These are phyloP conservation scores for Suillus americanus DNA, from an alignment of 768 basidiomycete genomes.

Conservation along the genomic window DNA sequence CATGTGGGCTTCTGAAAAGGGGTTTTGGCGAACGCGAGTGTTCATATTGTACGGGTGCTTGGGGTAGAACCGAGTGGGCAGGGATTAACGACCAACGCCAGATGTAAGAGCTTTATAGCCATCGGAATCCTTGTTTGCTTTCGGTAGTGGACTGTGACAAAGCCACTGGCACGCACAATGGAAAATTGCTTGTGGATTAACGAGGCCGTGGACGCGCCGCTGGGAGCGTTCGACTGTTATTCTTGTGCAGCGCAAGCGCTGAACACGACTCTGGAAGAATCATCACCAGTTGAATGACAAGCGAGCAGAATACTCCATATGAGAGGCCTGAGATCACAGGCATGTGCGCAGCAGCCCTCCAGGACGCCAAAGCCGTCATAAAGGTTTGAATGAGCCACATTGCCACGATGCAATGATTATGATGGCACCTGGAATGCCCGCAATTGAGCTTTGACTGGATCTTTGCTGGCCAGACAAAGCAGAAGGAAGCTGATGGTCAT, in stretches of 20 bases:
- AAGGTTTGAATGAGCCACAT: background rate
- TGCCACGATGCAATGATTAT: background rate
- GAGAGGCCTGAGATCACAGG: background rate
- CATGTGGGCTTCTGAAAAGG: background rate
- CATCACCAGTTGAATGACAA: background rate
- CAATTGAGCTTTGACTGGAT: background rate
- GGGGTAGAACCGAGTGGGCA: background rate
- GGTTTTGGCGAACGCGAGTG: too few species aligned
- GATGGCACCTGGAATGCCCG: background rate
- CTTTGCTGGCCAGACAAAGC: background rate
- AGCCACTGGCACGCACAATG: background rate
- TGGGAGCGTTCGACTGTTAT: background rate
- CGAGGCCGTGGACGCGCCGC: background rate
- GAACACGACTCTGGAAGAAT: background rate
- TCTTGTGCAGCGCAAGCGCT: background rate
- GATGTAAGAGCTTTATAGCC: constrained; percentile 1
- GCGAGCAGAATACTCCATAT: background rate
- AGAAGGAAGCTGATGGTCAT: background rate
- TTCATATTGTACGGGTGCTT: background rate
- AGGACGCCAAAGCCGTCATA: background rate
- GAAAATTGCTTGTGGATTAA: background rate
- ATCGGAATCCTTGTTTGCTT: background rate
- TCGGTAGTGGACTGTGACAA: background rate
- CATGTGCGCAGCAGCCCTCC: background rate
- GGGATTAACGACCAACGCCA: background rate